Percentiles rank a stretch among this genome's conserved stretches.
These are phyloP conservation scores for Salvia sclarea DNA, from an alignment of 305 asterid species.

Conservation along the genomic window DNA sequence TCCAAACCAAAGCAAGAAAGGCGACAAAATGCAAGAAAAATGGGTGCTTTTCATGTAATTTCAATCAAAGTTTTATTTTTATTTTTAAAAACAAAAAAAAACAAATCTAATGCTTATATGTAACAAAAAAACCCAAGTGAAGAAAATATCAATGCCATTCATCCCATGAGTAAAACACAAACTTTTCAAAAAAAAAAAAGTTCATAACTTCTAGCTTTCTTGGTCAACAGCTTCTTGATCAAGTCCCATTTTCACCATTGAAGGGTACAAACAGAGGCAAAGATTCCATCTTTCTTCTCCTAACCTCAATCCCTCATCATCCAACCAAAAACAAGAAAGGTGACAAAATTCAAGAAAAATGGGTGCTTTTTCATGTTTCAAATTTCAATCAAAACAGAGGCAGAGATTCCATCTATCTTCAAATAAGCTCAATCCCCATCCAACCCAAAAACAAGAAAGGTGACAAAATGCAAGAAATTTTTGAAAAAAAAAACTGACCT, in stretches of 20 bases:
- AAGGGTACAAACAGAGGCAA: not conserved
- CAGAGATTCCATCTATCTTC: slow-evolving; percentile 25
- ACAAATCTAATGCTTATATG: not conserved
- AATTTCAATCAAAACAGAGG: not conserved
- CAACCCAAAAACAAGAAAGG: not conserved
- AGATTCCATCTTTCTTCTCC: slow-evolving; percentile 24
- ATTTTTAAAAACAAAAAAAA: too few species aligned
- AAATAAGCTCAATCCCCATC: not conserved
- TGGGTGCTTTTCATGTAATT: not conserved
- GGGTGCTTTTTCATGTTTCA: not conserved
- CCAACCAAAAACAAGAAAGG: not conserved
- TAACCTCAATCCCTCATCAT: not conserved
- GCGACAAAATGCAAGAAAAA: not conserved
- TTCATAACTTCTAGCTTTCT: not conserved
- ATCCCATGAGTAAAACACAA: not conserved
- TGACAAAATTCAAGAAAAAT: not conserved
- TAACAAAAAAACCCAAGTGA: slow-evolving; percentile 2
- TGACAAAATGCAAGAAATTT: not conserved
- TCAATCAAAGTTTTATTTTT: too few species aligned
- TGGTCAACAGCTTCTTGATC: not conserved
- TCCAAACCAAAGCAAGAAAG: not conserved
- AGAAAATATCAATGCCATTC: slow-evolving; percentile 14
- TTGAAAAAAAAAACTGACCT: slow-evolving; percentile 45
- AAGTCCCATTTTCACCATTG: not conserved
- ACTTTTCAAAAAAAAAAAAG: slow-evolving; percentile 3